phyloP scores from a whole-genome alignment of 768 basidiomycete species.

The Paxillus ammoniavirescens region DNA sequence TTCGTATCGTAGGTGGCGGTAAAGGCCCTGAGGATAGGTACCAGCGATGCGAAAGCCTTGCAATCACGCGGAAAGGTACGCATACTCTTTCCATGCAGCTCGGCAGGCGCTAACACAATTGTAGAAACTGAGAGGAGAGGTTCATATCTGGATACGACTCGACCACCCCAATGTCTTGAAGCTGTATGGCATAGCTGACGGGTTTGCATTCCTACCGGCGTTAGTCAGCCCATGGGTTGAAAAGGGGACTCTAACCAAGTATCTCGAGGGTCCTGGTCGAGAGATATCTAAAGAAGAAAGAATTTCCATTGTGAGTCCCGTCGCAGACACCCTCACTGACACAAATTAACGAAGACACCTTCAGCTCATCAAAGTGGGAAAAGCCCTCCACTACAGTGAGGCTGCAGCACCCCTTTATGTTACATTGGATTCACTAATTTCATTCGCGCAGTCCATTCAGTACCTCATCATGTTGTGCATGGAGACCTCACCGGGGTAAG shows the following conservation, averaged over 20 bases:
- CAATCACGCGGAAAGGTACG: neutral
- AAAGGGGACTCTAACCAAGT: slow-evolving; percentile 37
- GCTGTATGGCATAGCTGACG: slow-evolving; percentile 36
- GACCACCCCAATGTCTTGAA: slow-evolving; percentile 39
- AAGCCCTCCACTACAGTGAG: slow-evolving; percentile 40
- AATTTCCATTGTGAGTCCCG: slow-evolving; percentile 32
- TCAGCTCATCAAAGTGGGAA: slow-evolving; percentile 39
- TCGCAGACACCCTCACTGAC: neutral
- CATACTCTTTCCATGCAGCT: neutral
- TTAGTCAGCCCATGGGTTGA: slow-evolving; percentile 45
- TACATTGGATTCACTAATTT: neutral
- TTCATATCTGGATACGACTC: slow-evolving; percentile 37
- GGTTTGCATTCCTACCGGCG: slow-evolving; percentile 35
- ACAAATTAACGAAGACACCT: neutral
- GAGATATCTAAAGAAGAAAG: slow-evolving; percentile 35
- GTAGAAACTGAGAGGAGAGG: slow-evolving; percentile 32
- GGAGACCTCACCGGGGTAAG: slow-evolving; percentile 11
- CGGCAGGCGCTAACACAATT: neutral
- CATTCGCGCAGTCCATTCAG: slow-evolving; percentile 2
- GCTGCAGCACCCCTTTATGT: neutral
- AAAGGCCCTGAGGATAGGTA: slow-evolving; percentile 1
- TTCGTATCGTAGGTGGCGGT: slow-evolving; percentile 1
- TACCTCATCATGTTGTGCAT: neutral
- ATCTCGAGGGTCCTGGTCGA: slow-evolving; percentile 37
- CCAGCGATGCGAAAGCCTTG: neutral